Evolutionary conservation across 371 early-diverging fungal species (phyloP), one percentile per base, ranked within the genome.

Genomic region (Lichtheimia hyalospora): DNA sequence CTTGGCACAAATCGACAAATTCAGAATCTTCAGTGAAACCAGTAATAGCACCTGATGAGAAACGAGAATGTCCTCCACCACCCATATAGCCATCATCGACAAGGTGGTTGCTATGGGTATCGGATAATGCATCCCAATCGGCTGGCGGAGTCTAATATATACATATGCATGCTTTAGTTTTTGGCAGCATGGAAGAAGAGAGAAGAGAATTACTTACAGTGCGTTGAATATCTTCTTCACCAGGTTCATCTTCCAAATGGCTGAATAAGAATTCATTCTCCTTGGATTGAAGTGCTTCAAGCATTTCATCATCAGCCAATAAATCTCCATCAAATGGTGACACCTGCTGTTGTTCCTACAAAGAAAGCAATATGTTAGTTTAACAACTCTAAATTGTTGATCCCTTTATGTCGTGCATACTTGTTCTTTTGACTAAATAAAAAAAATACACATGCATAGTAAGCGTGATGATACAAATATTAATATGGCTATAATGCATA

Each of bases 191-290:
- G 20, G 48, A 5, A 25, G 25, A 25, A 25, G 25, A 41, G 50
- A 20, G 24, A 41, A 54, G 5, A 23, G 15, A 2, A 39, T 18
- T 23, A 55, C 56, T 55, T 55, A 55, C 56, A 2, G 41, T 44
- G 14, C 56, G 43, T 15, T 55, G 56, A n/a, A 55, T 42, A 23
- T 55, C 56, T 24, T 55, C 56, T 13, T 34, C n/a, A 25, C 18
- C 41, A 42, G 41, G 42, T 61, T 39, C 25, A 0, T 34, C 34
- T 34, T 61, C 61, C 16, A 61, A 55, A 40, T 54, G 49, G 18
- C 24, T 48, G 46, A 61, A 61, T 5, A 61, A 34, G 18, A 55
- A 61, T 39, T 27, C 61, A 49, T 54, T 61, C 14, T 61, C 61
- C 46, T 61, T 61, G n/a, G 55, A 44, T 41, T 61, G 55, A 15